phyloP scores from a whole-genome alignment of 257 asterid genomes.

The Fraxinus excelsior region DNA sequence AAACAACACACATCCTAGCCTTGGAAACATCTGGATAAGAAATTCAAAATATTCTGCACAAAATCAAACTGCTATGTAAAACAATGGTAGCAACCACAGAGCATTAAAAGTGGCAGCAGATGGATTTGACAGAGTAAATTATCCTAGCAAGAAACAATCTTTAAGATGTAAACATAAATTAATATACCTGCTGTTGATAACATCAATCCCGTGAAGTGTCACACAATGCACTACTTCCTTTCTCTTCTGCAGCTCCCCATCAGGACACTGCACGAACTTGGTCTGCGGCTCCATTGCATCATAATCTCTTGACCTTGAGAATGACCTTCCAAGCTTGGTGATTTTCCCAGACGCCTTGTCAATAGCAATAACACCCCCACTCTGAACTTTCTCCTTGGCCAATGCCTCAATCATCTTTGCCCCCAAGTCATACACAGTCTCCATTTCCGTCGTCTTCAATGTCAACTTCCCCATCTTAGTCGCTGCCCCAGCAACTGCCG shows the following conservation, averaged over 20 bases:
- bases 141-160: neutral
- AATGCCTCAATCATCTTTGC: slow-evolving; percentile 90
- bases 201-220: slow-evolving; percentile 91
- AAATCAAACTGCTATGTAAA: too few relatives aligned
- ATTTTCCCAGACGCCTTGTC: slow-evolving; percentile 97
- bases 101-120: neutral
- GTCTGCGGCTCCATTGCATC: slow-evolving; percentile 97
- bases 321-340: slow-evolving; percentile 85
- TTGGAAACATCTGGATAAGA: too few relatives aligned
- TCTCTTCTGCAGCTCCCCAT: slow-evolving; percentile 96
- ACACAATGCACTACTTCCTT: slow-evolving; percentile 96
- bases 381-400: slow-evolving; percentile 94
- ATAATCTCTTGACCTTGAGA: slow-evolving; percentile 85
- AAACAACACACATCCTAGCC: too few relatives aligned
- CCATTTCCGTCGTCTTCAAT: slow-evolving; percentile 92
- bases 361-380: slow-evolving; percentile 91
- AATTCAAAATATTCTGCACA: too few relatives aligned
- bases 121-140: neutral
- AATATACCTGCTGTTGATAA: slow-evolving; percentile 84
- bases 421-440: slow-evolving; percentile 89
- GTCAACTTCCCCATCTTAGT: slow-evolving; percentile 88
- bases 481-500: slow-evolving; percentile 84
- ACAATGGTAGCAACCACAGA: neutral
- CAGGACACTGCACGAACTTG: slow-evolving; percentile 96
- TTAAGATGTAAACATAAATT: neutral